Base-by-base conservation (phyloP, 2,329 filamentous ascomycete genomes). In the Cytospora leucostoma region DNA sequence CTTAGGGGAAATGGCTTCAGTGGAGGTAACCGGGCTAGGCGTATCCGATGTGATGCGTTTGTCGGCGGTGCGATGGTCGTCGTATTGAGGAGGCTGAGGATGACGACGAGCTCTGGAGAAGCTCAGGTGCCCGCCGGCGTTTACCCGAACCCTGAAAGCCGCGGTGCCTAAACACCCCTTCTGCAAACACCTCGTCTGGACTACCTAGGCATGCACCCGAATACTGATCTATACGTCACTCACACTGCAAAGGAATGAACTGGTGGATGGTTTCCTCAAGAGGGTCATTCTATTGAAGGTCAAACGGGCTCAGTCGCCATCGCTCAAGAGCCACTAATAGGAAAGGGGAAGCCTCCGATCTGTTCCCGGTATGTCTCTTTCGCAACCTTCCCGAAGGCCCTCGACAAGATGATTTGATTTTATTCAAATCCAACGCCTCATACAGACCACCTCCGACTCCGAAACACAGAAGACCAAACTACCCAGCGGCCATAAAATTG, bases 91-190 rank as follows among this genome's bases (percentile, higher is more conserved):
- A 53, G 63, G 54, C 59, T 62, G 62, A 65, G 37, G 65, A 66
- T 66, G 65, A 66, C 62, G 65, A 66, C 62, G 65, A 63, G 56
- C 34, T 44, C 52, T 59, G 33, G 54, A 37, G 56, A 56, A 65
- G 63, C 63, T 65, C 51, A 50, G 56, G 61, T 58, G 61, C 63
- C 53, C 50, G 60, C 38, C 51, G 19, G 40, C 3, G 33, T 32
- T 35, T 38, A 60, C 64, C 64, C 57, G 62, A 65, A 65, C 63
- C 63, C 63, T 59, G 49, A 33, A 10, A 21, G 17, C 44, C 13
- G 12, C n/a, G 27, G 27, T 27, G 27, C 27, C 27, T 27, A 4
- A 27, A 27, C 27, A 27, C 27, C 27, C 27, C 2, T 27, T 27
- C 27, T 4, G 27, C 27, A 27, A 2, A 27, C n/a, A 47, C 11